Evolutionary conservation across 2,329 filamentous ascomycete genomes (phyloP).

Genomic region (Mycosphaerella sp.): DNA sequence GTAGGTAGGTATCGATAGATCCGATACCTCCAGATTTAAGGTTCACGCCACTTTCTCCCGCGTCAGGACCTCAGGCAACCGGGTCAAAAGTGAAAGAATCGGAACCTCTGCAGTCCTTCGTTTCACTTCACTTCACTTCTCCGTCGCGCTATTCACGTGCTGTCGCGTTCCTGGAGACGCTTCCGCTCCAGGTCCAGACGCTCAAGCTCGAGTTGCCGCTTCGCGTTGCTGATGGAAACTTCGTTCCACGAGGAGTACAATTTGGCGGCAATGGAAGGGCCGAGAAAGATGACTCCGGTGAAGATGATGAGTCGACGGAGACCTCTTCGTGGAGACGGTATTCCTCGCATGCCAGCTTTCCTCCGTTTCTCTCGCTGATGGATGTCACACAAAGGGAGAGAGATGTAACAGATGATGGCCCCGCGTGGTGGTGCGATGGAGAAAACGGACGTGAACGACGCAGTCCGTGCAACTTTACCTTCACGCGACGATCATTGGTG

Average conservation of each 20-base stretch:
- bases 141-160: background rate
- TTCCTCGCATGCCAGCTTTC: background rate
- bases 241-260: slow-evolving; percentile 10
- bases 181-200: slow-evolving; percentile 6
- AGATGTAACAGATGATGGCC: background rate
- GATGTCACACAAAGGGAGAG: background rate
- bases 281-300: slow-evolving; percentile 9
- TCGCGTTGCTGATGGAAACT: slow-evolving; percentile 10
- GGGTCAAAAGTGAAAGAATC: background rate
- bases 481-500: background rate
- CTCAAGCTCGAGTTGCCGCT: slow-evolving; percentile 10
- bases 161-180: background rate
- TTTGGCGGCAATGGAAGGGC: slow-evolving; percentile 6
- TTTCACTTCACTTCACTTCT: background rate
- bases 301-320: slow-evolving; percentile 10
- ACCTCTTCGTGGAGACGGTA: slow-evolving; percentile 5
- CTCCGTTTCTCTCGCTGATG: background rate
- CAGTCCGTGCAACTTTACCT: background rate
- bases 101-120: background rate
- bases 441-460: background rate
- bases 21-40: background rate
- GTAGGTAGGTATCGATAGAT: too few species aligned
- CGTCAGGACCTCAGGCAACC: background rate
- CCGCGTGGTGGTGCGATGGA: background rate
- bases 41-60: background rate